A percentile compares a stretch with the other conserved stretches of the same genome.
phyloP scores from a whole-genome alignment of 2,329 filamentous ascomycete genomes.

The Monosporascus sp. region DNA sequence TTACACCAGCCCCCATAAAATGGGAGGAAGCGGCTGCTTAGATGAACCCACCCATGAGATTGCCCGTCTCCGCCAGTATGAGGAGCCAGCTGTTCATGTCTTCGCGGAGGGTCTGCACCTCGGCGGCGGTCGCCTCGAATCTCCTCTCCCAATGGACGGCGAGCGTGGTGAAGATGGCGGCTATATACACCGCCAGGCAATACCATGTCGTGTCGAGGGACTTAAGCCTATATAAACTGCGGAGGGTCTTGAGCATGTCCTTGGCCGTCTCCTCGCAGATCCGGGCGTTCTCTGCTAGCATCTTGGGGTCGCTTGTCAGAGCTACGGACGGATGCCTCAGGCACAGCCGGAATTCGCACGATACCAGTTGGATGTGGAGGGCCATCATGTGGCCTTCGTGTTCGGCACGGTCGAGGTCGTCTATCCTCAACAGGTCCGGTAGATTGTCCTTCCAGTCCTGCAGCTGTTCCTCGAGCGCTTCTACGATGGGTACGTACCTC shows the following conservation, averaged over 20 bases:
- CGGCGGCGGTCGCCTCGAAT: slow-evolving; percentile 51
- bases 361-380: slow-evolving; percentile 49
- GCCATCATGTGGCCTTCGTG: slow-evolving; percentile 44
- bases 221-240: slow-evolving; percentile 57
- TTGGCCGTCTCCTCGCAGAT: slow-evolving; percentile 63
- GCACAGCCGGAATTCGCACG: slow-evolving; percentile 54
- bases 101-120: slow-evolving; percentile 54
- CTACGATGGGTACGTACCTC: slow-evolving; percentile 60
- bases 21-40: background rate
- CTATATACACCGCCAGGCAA: slow-evolving; percentile 65
- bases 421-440: slow-evolving; percentile 54
- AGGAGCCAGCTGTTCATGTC: slow-evolving; percentile 69
- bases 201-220: slow-evolving; percentile 77
- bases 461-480: slow-evolving; percentile 61
- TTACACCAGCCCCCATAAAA: background rate
- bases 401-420: slow-evolving; percentile 34
- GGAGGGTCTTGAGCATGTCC: slow-evolving; percentile 57
- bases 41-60: slow-evolving; percentile 55
- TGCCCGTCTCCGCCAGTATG: slow-evolving; percentile 62
- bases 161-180: slow-evolving; percentile 68
- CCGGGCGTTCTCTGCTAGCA: slow-evolving; percentile 58
- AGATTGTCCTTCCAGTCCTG: slow-evolving; percentile 59
- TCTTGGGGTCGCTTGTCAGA: slow-evolving; percentile 46
- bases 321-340: slow-evolving; percentile 59
- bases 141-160: slow-evolving; percentile 66